A percentile compares a stretch with the other conserved stretches of the same genome.
Conservation (phyloP, 148 eudicot genomes). For the Pharnaceum exiguum region DNA sequence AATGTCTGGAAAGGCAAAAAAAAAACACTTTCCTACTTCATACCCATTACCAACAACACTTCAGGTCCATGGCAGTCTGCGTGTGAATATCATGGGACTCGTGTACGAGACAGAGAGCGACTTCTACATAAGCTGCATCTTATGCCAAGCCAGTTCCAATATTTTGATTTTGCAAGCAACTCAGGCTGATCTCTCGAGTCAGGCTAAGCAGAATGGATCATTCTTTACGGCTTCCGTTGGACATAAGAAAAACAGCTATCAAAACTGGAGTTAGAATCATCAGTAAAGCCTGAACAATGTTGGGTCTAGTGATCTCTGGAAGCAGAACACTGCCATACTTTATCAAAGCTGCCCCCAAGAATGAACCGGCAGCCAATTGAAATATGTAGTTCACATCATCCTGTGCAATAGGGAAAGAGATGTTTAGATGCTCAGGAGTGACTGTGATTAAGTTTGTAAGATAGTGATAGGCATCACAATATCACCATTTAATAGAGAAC, state of each 20-base stretch:
- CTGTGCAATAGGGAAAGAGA: conserved; percentile 17
- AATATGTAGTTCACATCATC: conserved; percentile 38
- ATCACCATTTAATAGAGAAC: too few species aligned
- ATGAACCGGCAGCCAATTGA: conserved; percentile 47
- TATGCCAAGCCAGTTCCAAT: too few species aligned
- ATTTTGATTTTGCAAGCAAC: too few species aligned
- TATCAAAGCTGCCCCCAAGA: conserved; percentile 46
- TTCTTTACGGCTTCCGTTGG: conserved; percentile 25
- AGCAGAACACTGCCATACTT: conserved; percentile 53
- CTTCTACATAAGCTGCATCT: too few species aligned
- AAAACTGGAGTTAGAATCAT: conserved; percentile 40
- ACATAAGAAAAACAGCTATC: conserved; percentile 34
- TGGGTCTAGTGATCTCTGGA: conserved; percentile 53
- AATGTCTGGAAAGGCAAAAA: too few species aligned
- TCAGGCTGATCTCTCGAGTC: too few species aligned
- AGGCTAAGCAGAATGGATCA: conserved; percentile 2
- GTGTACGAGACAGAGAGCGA: too few species aligned
- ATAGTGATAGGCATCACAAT: too few species aligned
- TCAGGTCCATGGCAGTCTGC: too few species aligned
- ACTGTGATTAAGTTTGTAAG: not conserved
- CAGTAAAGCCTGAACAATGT: conserved; percentile 38
- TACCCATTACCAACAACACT: too few species aligned
- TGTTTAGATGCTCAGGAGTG: not conserved
- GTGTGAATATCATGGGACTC: too few species aligned
- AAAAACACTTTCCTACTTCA: too few species aligned